Base-by-base conservation (phyloP, 2,329 filamentous ascomycete genomes). In the Cladosporium halotolerans region DNA sequence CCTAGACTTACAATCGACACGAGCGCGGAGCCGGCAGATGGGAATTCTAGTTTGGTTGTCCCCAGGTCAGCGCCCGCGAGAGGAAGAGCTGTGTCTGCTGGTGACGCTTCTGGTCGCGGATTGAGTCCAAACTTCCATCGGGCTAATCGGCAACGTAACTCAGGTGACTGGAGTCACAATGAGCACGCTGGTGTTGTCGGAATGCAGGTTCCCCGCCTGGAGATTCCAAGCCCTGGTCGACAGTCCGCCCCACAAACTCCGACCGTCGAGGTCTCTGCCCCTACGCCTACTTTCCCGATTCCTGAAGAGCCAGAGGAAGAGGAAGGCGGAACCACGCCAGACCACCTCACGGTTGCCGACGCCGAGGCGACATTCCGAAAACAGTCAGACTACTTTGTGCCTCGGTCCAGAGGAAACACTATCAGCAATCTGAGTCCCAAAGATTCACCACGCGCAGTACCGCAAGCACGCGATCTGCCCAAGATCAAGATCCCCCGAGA, bases 41-140 rank as follows among this genome's bases (percentile, higher is more conserved):
- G 19, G n/a, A 40, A 28, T 42, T 40, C 51, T 7, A 45, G 44
- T 16, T 46, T 63, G 14, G 66, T 70, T n/a, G 62, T 69, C 1
- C 60, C 61, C 16, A 54, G 54, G 13, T 60, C 61, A 9, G 62
- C 61, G 13, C 61, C 63, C 13, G 58, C 56, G 6, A 57, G 65
- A 47, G 36, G 36, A 33, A 66, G 67, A 56, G 81, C 82, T 18
- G 79, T 84, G 2, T 84, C 82, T 13, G 77, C 80, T 3, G 82
- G 82, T 57, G 80, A 81, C 63, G 76, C 79, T 2, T 68, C 74
- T 32, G 69, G 70, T 9, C 61, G 79, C 31, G 71, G 66, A 19
- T 60, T 79, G 3, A 74, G 79, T 56, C 68, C 68, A 10, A 62
- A 66, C 28, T 43, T 63, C 9, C 57, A 55, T 7, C 33, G 45